Percentiles rank a stretch among this genome's conserved stretches.
Conservation (phyloP, 495 filamentous ascomycete species). For the Aspergillus coremiiformis region DNA sequence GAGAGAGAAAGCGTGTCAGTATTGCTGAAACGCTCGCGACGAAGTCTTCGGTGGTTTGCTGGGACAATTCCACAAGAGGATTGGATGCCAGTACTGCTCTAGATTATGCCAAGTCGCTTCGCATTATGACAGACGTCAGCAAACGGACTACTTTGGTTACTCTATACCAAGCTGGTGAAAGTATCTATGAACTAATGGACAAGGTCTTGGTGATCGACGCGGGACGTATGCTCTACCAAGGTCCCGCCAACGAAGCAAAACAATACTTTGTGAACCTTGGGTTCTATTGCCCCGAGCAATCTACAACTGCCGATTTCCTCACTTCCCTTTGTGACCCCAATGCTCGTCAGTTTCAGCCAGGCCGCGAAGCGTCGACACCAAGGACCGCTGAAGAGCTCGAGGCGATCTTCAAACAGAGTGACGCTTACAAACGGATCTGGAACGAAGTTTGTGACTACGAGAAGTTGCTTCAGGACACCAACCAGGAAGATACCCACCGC, state of each 20-base stretch:
- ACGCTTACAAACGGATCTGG: conserved; percentile 45
- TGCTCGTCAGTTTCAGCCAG: conserved; percentile 58
- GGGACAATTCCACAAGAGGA: conserved; percentile 75
- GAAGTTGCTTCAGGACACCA: conserved; percentile 48
- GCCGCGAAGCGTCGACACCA: conserved; percentile 55
- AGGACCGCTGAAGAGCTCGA: conserved; percentile 59
- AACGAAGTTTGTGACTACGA: conserved; percentile 55
- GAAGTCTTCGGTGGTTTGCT: conserved; percentile 57
- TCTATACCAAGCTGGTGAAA: conserved; percentile 77
- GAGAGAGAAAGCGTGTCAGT: conserved; percentile 64
- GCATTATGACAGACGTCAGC: conserved; percentile 77
- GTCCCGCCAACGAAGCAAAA: conserved; percentile 53
- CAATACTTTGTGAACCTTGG: conserved; percentile 65
- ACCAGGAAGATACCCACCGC: conserved; percentile 55
- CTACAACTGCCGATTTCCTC: conserved; percentile 68
- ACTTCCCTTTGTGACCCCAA: conserved; percentile 69
- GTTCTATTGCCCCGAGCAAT: conserved; percentile 57
- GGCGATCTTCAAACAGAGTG: conserved; percentile 48
- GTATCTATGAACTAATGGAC: conserved; percentile 76
- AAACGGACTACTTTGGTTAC: conserved; percentile 77
- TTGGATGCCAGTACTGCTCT: conserved; percentile 73
- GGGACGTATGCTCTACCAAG: conserved; percentile 59
- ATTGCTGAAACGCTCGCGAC: conserved; percentile 63
- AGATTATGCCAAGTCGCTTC: conserved; percentile 68
- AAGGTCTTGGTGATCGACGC: conserved; percentile 63